Percentiles rank a stretch among this genome's conserved stretches.
Evolutionary conservation across 768 basidiomycete species (phyloP).

Genomic region (Leucosporidium scottii): DNA sequence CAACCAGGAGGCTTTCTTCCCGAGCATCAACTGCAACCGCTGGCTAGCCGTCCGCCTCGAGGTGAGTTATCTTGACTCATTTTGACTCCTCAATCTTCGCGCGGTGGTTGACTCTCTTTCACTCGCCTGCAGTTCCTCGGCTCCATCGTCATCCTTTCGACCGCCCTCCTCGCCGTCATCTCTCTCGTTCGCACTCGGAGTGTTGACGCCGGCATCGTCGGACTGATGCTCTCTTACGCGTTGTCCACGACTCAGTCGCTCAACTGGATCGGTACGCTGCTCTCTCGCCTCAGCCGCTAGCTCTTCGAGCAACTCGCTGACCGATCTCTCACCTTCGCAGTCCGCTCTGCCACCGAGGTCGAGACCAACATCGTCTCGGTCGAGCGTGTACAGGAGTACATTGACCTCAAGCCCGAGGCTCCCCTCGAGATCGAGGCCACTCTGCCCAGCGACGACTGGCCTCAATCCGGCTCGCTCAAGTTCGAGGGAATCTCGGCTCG

Average conservation of each 20-base stretch:
- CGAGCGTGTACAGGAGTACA: constrained; percentile 79
- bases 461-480: constrained; percentile 60
- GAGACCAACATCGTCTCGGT: constrained; percentile 78
- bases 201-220: constrained; percentile 46
- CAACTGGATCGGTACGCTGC: constrained; percentile 46
- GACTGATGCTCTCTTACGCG: constrained; percentile 55
- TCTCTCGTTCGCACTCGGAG: constrained; percentile 22
- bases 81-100: no score
- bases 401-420: constrained; percentile 64
- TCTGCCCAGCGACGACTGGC: constrained; percentile 52
- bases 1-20: constrained; percentile 54
- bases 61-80: background rate
- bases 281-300: background rate
- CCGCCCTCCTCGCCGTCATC: constrained; percentile 34
- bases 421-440: constrained; percentile 51
- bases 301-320: background rate
- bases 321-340: constrained; percentile 3
- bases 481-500: constrained; percentile 65
- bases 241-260: constrained; percentile 22
- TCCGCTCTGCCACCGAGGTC: constrained; percentile 51
- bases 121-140: constrained; percentile 32
- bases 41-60: constrained; percentile 39
- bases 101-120: background rate
- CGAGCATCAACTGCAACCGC: constrained; percentile 59
- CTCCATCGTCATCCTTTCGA: constrained; percentile 34